phyloP scores from a whole-genome alignment of 78 protist genomes.

The Dictyostelium brefeldianum region DNA sequence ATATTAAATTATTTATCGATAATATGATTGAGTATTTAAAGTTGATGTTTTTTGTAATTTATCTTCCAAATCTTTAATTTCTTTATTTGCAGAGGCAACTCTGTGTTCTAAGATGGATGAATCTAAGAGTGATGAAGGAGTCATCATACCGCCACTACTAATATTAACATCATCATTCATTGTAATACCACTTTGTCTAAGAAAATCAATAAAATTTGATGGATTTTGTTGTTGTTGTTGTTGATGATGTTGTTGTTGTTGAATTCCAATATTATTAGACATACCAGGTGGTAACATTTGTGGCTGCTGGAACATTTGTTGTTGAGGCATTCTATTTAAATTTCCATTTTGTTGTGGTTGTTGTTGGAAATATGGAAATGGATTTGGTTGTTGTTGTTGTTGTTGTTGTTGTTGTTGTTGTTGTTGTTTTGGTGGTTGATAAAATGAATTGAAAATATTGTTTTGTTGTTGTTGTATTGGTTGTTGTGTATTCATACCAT shows the following conservation, averaged over 20 bases:
- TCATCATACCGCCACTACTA: not conserved
- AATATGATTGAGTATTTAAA: conserved; percentile 19
- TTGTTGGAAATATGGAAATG: not conserved
- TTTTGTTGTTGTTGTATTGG: not conserved
- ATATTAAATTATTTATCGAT: not conserved
- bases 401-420: not conserved
- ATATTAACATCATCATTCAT: not conserved
- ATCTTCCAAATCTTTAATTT: conserved; percentile 56
- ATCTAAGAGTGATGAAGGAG: not conserved
- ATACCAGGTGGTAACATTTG: conserved; percentile 5
- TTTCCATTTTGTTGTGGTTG: conserved; percentile 12
- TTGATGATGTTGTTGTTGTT: not conserved
- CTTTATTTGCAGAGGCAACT: conserved; percentile 33
- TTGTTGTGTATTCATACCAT: not conserved
- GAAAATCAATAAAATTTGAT: conserved; percentile 24
- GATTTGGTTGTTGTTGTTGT: not conserved
- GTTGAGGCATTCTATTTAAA: conserved; percentile 6
- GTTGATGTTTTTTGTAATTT: conserved; percentile 63
- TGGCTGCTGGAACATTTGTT: conserved; percentile 5
- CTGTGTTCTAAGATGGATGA: conserved; percentile 39
- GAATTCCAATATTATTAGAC: not conserved
- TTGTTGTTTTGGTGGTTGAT: not conserved
- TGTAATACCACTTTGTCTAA: conserved; percentile 17
- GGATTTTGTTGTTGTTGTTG: not conserved
- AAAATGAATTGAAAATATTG: not conserved